Percentiles rank a stretch among this genome's conserved stretches.
These are phyloP conservation scores for Plantago ovata DNA, from an alignment of 257 asterid genomes.

Conservation along the genomic window DNA sequence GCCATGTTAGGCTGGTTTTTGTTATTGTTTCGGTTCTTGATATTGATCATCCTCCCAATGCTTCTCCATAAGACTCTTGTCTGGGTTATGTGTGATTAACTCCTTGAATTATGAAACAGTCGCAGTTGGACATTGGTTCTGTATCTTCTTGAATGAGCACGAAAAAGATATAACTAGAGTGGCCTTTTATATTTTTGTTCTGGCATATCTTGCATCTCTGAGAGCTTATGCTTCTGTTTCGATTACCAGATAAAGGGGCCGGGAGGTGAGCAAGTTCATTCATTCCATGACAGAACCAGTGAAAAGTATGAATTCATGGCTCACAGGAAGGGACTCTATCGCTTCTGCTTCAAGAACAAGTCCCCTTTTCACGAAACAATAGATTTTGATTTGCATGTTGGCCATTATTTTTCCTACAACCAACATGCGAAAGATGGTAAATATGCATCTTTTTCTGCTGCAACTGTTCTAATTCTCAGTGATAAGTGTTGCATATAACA, in stretches of 20 bases:
- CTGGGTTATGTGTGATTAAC: no score
- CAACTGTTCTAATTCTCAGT: neutral
- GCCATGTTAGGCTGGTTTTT: no score
- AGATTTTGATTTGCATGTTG: slow-evolving; percentile 72
- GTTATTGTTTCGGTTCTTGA: no score
- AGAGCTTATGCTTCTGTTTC: neutral
- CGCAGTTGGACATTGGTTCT: neutral
- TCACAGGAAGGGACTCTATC: slow-evolving; percentile 50
- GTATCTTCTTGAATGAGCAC: neutral
- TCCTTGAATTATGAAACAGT: no score
- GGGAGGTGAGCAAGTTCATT: slow-evolving; percentile 48
- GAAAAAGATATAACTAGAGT: neutral
- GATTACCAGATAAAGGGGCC: slow-evolving; percentile 74
- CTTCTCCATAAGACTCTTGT: no score
- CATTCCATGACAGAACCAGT: slow-evolving; percentile 57
- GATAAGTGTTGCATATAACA: neutral
- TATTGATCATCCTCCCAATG: no score
- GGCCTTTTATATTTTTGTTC: neutral
- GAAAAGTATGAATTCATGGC: slow-evolving; percentile 68
- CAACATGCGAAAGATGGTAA: slow-evolving; percentile 77
- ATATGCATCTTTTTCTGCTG: neutral
- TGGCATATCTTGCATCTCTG: neutral
- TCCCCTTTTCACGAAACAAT: slow-evolving; percentile 73
- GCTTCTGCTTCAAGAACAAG: slow-evolving; percentile 70
- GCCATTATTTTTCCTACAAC: slow-evolving; percentile 47